These are phyloP conservation scores for Avena sativa DNA, from an alignment of 176 grass and related monocot species.

Conservation along the genomic window DNA sequence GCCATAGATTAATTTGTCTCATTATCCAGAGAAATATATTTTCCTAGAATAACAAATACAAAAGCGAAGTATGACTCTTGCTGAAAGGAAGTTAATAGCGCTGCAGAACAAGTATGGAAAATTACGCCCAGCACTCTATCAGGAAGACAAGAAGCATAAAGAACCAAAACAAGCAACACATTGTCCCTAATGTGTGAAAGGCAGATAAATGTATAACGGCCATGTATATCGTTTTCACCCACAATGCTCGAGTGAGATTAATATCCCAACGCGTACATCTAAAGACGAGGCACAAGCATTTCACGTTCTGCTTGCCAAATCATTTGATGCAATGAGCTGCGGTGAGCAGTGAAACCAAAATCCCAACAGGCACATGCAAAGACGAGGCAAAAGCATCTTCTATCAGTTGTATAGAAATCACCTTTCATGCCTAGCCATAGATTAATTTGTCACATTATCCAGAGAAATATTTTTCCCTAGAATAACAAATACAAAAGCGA, in stretches of 20 bases:
- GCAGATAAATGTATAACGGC: slow-evolving; percentile 12
- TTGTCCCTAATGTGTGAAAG: slow-evolving; percentile 7
- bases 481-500: not conserved
- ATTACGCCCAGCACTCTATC: slow-evolving; percentile 1
- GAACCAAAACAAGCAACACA: slow-evolving; percentile 23
- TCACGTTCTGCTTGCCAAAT: slow-evolving; percentile 19
- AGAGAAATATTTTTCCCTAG: slow-evolving; percentile 4
- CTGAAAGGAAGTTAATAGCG: not conserved
- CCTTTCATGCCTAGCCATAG: slow-evolving; percentile 13
- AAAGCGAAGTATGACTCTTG: slow-evolving; percentile 11
- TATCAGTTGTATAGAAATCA: slow-evolving; percentile 6
- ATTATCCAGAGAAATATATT: slow-evolving; percentile 13
- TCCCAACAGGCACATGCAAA: not conserved
- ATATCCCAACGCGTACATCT: not conserved
- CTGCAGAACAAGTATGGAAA: slow-evolving; percentile 14
- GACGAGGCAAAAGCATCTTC: slow-evolving; percentile 7
- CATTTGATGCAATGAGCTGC: not conserved
- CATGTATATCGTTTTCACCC: slow-evolving; percentile 40
- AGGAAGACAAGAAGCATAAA: slow-evolving; percentile 16
- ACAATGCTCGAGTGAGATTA: not conserved
- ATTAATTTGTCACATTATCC: slow-evolving; percentile 22
- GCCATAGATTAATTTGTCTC: slow-evolving; percentile 12
- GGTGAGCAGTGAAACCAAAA: slow-evolving; percentile 1
- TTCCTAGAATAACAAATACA: slow-evolving; percentile 6
- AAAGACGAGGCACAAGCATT: slow-evolving; percentile 3